Evolutionary conservation across 2,329 filamentous ascomycete species (phyloP).

Genomic region (Xylariales sp.): DNA sequence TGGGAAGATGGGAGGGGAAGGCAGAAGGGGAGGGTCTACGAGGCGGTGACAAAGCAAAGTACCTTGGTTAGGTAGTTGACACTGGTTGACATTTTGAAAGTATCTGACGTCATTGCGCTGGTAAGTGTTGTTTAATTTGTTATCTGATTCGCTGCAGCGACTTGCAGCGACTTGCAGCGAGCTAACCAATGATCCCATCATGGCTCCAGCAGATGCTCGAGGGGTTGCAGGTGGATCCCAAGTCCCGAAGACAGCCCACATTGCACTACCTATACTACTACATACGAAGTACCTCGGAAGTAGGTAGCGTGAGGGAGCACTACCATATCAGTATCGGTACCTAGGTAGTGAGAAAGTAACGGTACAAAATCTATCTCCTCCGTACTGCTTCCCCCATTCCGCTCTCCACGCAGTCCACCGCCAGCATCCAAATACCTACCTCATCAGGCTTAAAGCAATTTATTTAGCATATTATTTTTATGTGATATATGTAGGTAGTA

Average conservation of each 20-base stretch:
- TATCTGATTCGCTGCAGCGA: constrained; percentile 25
- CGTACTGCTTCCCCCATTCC: neutral
- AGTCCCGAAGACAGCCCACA: neutral
- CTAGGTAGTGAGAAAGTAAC: neutral
- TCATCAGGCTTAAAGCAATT: neutral
- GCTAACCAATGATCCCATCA: too few relatives aligned
- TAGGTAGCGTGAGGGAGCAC: too few relatives aligned
- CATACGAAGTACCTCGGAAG: too few relatives aligned
- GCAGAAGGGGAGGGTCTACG: neutral
- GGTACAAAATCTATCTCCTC: neutral
- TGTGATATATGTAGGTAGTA: too few relatives aligned
- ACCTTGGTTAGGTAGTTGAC: neutral
- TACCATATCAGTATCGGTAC: too few relatives aligned
- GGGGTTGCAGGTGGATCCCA: neutral
- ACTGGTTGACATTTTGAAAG: constrained; percentile 1
- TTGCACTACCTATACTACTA: too few relatives aligned
- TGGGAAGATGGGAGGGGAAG: neutral
- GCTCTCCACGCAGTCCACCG: neutral
- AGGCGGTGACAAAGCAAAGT: constrained; percentile 20
- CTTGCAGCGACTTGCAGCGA: neutral
- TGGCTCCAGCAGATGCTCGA: too few relatives aligned
- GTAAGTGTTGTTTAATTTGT: neutral
- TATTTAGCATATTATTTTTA: neutral
- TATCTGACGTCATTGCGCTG: constrained; percentile 27
- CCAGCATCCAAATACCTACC: neutral